Conservation (phyloP, 2,329 filamentous ascomycete genomes). For the Aureobasidium uvarum region DNA sequence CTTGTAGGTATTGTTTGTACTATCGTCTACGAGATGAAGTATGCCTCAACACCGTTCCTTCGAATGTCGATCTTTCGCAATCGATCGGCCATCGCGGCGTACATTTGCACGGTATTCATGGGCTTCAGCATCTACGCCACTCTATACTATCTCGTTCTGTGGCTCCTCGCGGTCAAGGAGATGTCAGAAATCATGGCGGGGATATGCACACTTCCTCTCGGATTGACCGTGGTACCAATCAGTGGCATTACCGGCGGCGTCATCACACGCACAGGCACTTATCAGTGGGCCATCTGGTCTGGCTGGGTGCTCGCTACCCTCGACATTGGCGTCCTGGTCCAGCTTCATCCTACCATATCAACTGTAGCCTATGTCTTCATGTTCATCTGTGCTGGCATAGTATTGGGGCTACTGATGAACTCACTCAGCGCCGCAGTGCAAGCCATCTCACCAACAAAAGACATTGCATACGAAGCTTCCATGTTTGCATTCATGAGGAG, state of each 20-base stretch:
- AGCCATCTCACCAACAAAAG: slow-evolving; percentile 41
- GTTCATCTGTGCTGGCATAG: slow-evolving; percentile 45
- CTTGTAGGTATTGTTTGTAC: slow-evolving; percentile 38
- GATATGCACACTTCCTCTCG: slow-evolving; percentile 47
- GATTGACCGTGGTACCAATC: slow-evolving; percentile 42
- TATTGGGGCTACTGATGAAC: slow-evolving; percentile 46
- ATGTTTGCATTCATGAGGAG: slow-evolving; percentile 50
- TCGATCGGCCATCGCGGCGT: background rate
- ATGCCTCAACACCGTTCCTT: slow-evolving; percentile 44
- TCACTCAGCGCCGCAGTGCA: slow-evolving; percentile 48
- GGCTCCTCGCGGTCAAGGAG: slow-evolving; percentile 66
- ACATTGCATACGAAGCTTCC: slow-evolving; percentile 43
- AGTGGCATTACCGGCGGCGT: slow-evolving; percentile 43
- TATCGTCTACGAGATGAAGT: slow-evolving; percentile 41
- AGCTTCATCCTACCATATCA: background rate
- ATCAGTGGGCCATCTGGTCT: slow-evolving; percentile 48
- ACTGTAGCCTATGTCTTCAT: slow-evolving; percentile 46
- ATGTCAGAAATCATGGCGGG: slow-evolving; percentile 60
- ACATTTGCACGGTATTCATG: slow-evolving; percentile 35
- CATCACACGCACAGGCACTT: slow-evolving; percentile 52
- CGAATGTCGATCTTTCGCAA: slow-evolving; percentile 30
- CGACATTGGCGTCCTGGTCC: background rate
- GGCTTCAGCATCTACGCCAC: slow-evolving; percentile 59
- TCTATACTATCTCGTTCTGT: slow-evolving; percentile 71
- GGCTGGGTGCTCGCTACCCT: slow-evolving; percentile 36